Percentiles rank a stretch among this genome's conserved stretches.
These are phyloP conservation scores for Gamarada debralockiae DNA, from an alignment of 495 filamentous ascomycete genomes.

Conservation along the genomic window DNA sequence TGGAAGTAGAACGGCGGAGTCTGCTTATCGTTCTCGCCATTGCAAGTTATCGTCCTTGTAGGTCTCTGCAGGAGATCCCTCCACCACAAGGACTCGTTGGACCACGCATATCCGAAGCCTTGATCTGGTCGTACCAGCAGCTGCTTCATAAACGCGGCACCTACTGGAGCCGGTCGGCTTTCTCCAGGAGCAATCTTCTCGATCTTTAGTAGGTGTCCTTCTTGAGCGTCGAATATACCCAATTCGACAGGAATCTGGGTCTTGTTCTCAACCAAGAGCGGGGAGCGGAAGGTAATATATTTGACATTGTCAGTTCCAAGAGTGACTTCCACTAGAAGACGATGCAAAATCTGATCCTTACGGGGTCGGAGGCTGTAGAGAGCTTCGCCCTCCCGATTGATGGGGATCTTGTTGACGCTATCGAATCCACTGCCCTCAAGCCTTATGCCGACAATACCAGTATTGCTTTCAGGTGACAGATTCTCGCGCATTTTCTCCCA, in stretches of 20 bases:
- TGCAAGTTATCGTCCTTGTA: conserved; percentile 80
- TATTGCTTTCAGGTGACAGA: conserved; percentile 74
- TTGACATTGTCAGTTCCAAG: conserved; percentile 92
- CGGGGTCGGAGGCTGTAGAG: conserved; percentile 81
- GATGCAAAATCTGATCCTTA: conserved; percentile 79
- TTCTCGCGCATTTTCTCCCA: conserved; percentile 92
- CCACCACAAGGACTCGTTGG: conserved; percentile 84
- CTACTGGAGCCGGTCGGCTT: conserved; percentile 85
- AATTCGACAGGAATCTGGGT: conserved; percentile 95
- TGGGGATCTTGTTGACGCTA: conserved; percentile 77
- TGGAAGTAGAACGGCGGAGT: conserved; percentile 93
- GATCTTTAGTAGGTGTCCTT: conserved; percentile 91
- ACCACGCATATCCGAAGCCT: conserved; percentile 96
- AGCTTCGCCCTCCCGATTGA: conserved; percentile 90
- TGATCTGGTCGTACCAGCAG: conserved; percentile 90
- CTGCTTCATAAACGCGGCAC: conserved; percentile 85
- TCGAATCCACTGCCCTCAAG: conserved; percentile 95
- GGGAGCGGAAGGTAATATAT: conserved; percentile 93
- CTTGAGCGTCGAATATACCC: conserved; percentile 84
- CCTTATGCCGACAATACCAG: conserved; percentile 72
- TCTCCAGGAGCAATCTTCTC: conserved; percentile 96
- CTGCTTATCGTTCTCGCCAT: conserved; percentile 73
- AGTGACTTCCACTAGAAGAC: conserved; percentile 86
- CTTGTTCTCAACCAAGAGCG: conserved; percentile 94
- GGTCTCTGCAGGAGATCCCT: conserved; percentile 81